Base-by-base conservation (phyloP, 352 stramenopile genomes). In the Phytophthora europaea region DNA sequence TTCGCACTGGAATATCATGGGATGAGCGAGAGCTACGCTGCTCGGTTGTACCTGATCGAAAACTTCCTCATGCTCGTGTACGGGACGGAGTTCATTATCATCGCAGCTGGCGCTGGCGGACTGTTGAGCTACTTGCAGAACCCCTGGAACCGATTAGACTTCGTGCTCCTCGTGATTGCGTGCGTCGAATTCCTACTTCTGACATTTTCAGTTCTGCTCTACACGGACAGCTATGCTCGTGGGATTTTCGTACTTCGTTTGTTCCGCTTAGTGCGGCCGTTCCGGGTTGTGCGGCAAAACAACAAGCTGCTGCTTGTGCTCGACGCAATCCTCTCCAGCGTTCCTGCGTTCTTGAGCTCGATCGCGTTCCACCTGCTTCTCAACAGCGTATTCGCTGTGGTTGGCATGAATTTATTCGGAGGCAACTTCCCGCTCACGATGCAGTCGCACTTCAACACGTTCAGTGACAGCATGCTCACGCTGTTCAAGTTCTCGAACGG, bases 401-500 rank as follows among this genome's bases (percentile, higher is more conserved):
- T 96, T 12, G 89, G 88, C 9, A 95, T 95, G 89, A 91, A 93
- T 61, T 61, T 95, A 8, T 96, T 94, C 40, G 87, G 84, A 28
- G 88, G 88, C 20, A 91, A 86, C 53, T 94, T 95, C 34, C 89
- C 88, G 9, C 38, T 82, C 5, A 73, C 83, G 6, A 94, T 92
- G 83, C 75, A 78, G 23, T 92, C 87, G 0, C 81, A 97, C 23
- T 97, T 91, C 60, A 91, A 96, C 47, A 95, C 91, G 8, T 97
- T 95, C 56, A 85, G 85, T 16, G 88, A 95, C 63, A 88, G 82
- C 54, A 86, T 96, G 77, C 77, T 97, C 3, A 95, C 89, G 10
- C 78, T 97, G 2, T 96, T 96, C 67, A 95, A 96, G 62, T 88
- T 95, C 48, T 84, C 90, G 45, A 95, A 88, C 57, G 91, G 91